phyloP scores from a whole-genome alignment of 768 basidiomycete genomes.

The Crucibulum laeve region DNA sequence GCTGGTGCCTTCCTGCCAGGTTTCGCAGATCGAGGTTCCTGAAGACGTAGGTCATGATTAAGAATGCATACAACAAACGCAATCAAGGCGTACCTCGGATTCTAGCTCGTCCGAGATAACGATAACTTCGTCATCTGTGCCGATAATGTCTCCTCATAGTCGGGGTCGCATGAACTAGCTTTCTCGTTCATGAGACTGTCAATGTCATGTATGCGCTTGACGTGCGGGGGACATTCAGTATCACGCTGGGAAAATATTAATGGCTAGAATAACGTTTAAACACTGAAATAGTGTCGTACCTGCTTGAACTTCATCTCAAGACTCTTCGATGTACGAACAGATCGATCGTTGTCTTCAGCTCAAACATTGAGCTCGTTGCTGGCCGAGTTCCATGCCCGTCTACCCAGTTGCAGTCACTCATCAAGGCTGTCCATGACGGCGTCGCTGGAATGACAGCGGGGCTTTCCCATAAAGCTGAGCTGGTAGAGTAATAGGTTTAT shows the following conservation, averaged over 20 bases:
- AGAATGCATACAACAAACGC: too few relatives aligned
- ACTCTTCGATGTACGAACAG: neutral
- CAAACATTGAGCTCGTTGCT: neutral
- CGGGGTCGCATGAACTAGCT: constrained; percentile 7
- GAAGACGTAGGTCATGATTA: too few relatives aligned
- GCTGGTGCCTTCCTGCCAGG: too few relatives aligned
- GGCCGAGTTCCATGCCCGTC: neutral
- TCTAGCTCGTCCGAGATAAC: constrained; percentile 1
- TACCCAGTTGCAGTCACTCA: neutral
- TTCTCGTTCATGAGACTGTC: constrained; percentile 11
- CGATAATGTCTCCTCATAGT: constrained; percentile 8
- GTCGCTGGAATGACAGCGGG: too few relatives aligned
- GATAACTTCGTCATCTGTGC: constrained; percentile 6
- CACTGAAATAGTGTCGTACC: neutral
- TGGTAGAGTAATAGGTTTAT: too few relatives aligned
- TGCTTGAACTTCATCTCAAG: neutral
- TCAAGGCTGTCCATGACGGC: neutral
- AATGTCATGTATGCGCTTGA: constrained; percentile 7
- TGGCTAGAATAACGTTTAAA: neutral
- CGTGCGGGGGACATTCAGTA: constrained; percentile 7
- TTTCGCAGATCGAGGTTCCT: too few relatives aligned
- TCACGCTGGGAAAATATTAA: neutral
- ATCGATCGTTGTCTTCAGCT: neutral
- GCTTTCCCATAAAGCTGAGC: too few relatives aligned
- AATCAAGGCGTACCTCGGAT: too few relatives aligned